These are phyloP conservation scores for Ophiorrhiza pumila DNA, from an alignment of 257 asterid genomes.

Conservation along the genomic window DNA sequence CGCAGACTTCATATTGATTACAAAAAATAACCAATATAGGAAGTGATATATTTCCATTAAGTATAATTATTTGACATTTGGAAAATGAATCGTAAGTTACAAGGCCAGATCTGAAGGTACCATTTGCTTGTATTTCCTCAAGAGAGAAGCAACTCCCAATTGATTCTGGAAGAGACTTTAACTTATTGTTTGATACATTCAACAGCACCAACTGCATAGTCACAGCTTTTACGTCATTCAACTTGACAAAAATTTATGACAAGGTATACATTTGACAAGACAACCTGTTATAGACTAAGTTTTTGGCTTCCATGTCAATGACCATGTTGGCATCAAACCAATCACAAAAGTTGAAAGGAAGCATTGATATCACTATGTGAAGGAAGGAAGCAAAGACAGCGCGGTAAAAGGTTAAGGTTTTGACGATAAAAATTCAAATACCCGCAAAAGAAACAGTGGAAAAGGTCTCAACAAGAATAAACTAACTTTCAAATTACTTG, in stretches of 20 bases:
- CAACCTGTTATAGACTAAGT: background rate
- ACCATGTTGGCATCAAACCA: background rate
- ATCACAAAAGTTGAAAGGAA: background rate
- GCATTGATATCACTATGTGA: background rate
- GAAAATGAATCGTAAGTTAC: constrained; percentile 8
- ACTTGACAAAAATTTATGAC: background rate
- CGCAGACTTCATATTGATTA: background rate
- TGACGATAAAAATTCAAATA: background rate
- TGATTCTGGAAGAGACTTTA: constrained; percentile 83
- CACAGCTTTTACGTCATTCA: constrained; percentile 5
- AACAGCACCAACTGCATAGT: constrained; percentile 76
- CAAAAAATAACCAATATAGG: background rate
- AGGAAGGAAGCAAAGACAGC: background rate
- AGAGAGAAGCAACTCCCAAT: constrained; percentile 92
- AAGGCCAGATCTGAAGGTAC: constrained; percentile 40
- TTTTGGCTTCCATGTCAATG: background rate
- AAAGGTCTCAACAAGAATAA: background rate
- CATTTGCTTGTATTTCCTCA: constrained; percentile 97
- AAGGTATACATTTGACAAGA: background rate
- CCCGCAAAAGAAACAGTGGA: background rate
- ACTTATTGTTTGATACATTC: constrained; percentile 81
- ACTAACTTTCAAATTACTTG: background rate
- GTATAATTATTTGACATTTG: background rate
- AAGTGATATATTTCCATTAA: background rate
- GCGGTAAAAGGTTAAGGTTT: background rate